Evolutionary conservation across 2,329 filamentous ascomycete species (phyloP).

Genomic region (Paraphoma chrysanthemicola): DNA sequence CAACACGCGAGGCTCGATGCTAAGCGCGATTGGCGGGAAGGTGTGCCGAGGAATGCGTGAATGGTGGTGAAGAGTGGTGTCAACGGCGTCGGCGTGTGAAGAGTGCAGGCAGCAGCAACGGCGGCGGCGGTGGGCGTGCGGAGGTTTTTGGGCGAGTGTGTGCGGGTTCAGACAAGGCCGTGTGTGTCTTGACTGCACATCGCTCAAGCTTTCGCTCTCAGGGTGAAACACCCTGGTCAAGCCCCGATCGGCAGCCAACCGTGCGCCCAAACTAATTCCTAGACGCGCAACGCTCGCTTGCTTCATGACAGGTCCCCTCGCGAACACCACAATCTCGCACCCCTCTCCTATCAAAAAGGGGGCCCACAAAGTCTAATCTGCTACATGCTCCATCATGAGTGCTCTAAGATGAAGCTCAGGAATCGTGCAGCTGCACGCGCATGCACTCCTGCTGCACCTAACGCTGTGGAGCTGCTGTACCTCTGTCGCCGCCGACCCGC

Average conservation of each 20-base stretch:
- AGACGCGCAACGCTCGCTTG: conserved; percentile 4
- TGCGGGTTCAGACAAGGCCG: neutral
- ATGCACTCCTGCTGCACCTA: conserved; percentile 8
- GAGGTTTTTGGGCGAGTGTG: neutral
- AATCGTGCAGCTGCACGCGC: conserved; percentile 7
- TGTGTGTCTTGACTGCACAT: neutral
- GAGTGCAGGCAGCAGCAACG: neutral
- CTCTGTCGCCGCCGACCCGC: conserved; percentile 12
- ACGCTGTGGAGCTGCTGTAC: conserved; percentile 6
- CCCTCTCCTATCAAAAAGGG: conserved; percentile 6
- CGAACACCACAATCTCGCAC: conserved; percentile 5
- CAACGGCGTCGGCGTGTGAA: neutral
- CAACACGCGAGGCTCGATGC: conserved; percentile 1
- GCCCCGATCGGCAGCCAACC: conserved; percentile 5
- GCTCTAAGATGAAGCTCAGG: conserved; percentile 7
- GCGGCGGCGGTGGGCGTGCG: neutral
- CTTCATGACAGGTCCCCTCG: conserved; percentile 3
- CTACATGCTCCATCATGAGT: neutral
- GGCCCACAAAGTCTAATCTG: conserved; percentile 6
- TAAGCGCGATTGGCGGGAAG: neutral
- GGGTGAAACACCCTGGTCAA: conserved; percentile 7
- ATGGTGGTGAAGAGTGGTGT: neutral
- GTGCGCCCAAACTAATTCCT: neutral
- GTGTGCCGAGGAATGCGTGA: neutral
- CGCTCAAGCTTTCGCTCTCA: neutral